These are phyloP conservation scores for Casaregolazyma suthepensis DNA, from an alignment of 1,139 yeast genomes.

Conservation along the genomic window DNA sequence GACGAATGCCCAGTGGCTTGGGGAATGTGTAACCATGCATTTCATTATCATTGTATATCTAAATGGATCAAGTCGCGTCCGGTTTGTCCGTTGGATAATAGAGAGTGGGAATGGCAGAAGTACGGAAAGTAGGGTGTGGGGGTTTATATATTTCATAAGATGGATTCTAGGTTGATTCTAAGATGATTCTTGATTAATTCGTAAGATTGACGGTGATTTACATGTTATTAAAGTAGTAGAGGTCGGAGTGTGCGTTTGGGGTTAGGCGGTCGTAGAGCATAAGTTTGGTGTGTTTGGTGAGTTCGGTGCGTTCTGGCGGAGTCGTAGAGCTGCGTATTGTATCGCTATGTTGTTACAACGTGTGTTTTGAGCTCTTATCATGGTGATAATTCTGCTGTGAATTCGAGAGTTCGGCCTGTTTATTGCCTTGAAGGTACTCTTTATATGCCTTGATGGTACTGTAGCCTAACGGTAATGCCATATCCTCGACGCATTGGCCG, in stretches of 20 bases:
- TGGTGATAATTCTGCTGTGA: no score
- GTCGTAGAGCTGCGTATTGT: no score
- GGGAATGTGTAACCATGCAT: conserved; percentile 94
- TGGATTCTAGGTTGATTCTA: not conserved
- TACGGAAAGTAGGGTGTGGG: conserved; percentile 46
- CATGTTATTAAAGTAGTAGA: not conserved
- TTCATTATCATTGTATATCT: conserved; percentile 91
- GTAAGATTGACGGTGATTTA: not conserved
- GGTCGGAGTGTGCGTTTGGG: not conserved
- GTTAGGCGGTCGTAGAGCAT: not conserved
- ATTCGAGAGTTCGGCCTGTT: no score
- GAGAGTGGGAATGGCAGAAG: conserved; percentile 83
- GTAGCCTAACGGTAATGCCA: no score
- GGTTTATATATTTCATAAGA: conserved; percentile 1
- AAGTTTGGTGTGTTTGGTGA: not conserved
- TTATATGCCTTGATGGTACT: no score
- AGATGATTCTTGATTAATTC: not conserved
- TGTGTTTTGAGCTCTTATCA: no score
- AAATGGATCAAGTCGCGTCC: conserved; percentile 97
- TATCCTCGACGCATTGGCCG: not conserved
- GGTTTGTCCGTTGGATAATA: conserved; percentile 94
- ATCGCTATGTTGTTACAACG: no score
- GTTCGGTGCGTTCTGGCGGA: no score
- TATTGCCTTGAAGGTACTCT: no score
- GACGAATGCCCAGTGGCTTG: conserved; percentile 94